phyloP scores from a whole-genome alignment of 2,329 filamentous ascomycete genomes.

The Pseudocercospora eumusae region DNA sequence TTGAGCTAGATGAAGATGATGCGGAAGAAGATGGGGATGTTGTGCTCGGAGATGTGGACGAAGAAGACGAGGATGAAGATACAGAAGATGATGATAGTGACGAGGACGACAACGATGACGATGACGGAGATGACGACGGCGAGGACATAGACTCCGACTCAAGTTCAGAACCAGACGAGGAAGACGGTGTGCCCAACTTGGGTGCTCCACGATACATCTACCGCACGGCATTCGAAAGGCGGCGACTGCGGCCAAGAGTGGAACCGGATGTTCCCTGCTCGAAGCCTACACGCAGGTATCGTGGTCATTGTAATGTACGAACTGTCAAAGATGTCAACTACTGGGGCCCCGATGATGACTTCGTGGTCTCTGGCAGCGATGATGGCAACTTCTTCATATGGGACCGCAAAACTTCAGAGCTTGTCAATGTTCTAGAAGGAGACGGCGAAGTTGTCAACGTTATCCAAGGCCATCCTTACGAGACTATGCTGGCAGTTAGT shows the following conservation, averaged over 20 bases:
- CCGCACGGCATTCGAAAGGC: conserved; percentile 53
- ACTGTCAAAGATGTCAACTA: conserved; percentile 71
- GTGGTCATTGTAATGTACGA: conserved; percentile 66
- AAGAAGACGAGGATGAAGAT: neutral
- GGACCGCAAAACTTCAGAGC: conserved; percentile 62
- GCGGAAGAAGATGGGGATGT: neutral
- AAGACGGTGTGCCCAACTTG: conserved; percentile 39
- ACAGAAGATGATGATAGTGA: conserved; percentile 32
- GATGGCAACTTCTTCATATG: conserved; percentile 69
- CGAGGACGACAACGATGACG: conserved; percentile 34
- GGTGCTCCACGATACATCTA: conserved; percentile 45
- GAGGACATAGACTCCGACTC: conserved; percentile 29
- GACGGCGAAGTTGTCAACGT: conserved; percentile 72
- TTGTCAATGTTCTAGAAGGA: conserved; percentile 66
- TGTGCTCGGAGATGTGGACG: neutral
- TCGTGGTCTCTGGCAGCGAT: conserved; percentile 67
- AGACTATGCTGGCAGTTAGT: conserved; percentile 65
- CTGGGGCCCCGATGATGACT: conserved; percentile 67
- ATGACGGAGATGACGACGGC: conserved; percentile 31
- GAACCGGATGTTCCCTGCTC: conserved; percentile 58
- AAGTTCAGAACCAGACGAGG: conserved; percentile 42
- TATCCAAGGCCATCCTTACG: conserved; percentile 67
- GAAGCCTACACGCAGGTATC: conserved; percentile 59
- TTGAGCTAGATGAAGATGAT: conserved; percentile 10
- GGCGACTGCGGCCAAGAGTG: conserved; percentile 52